These are phyloP conservation scores for Cryptosporidium sp. DNA, from an alignment of 169 alveolate species.

Conservation along the genomic window DNA sequence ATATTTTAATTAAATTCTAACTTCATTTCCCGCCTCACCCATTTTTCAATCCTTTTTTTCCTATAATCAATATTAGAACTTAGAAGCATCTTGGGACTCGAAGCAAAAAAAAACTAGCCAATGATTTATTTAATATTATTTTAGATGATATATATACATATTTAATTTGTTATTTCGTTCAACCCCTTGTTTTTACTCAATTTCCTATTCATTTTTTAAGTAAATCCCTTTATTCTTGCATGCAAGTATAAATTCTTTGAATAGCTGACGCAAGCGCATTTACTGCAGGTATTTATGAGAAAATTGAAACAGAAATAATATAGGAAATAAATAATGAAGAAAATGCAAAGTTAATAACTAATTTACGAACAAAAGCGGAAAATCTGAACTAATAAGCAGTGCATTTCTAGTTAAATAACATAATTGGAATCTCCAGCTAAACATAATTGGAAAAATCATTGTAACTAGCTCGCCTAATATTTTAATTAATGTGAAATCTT, in stretches of 20 bases:
- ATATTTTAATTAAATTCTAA: not conserved
- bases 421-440: not conserved
- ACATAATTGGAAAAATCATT: no score
- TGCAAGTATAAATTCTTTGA: not conserved
- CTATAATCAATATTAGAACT: not conserved
- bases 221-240: not conserved
- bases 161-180: not conserved
- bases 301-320: not conserved
- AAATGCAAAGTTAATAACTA: slow-evolving; percentile 3
- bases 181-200: not conserved
- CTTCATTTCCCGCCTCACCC: not conserved
- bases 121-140: not conserved
- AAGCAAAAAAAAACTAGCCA: slow-evolving; percentile 42
- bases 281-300: not conserved
- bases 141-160: not conserved
- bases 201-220: no score
- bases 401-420: not conserved
- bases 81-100: slow-evolving; percentile 60
- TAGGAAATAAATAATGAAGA: not conserved
- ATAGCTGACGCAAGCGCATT: no score
- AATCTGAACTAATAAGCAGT: not conserved
- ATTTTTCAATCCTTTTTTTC: not conserved
- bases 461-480: not conserved
- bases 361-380: not conserved
- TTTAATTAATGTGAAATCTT: no score